A percentile compares a stretch with the other conserved stretches of the same genome.
Evolutionary conservation across 2,329 filamentous ascomycete species (phyloP).

Genomic region (Microcyclosporella mali): DNA sequence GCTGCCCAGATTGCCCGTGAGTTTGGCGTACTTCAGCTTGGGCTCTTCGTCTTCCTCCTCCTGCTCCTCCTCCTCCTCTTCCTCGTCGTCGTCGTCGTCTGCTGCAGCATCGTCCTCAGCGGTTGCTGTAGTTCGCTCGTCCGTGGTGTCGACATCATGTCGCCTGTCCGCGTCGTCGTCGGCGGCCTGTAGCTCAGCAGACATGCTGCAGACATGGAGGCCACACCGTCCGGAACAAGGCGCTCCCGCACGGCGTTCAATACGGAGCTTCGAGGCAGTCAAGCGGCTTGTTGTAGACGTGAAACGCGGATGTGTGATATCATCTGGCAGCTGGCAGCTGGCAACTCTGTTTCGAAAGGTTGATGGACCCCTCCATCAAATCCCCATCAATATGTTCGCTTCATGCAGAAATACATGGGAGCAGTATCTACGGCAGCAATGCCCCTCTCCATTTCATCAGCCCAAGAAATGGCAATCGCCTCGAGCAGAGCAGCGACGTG

Average conservation of each 20-base stretch:
- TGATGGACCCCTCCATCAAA: too few species aligned
- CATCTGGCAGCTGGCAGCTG: too few species aligned
- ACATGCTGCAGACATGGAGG: slow-evolving; percentile 34
- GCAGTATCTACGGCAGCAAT: not conserved
- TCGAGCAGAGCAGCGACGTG: slow-evolving; percentile 22
- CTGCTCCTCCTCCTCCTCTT: slow-evolving; percentile 57
- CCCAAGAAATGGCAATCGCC: not conserved
- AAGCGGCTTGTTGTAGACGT: too few species aligned
- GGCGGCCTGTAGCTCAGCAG: slow-evolving; percentile 28
- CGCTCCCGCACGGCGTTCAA: too few species aligned
- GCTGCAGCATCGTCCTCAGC: slow-evolving; percentile 11
- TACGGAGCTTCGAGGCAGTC: too few species aligned
- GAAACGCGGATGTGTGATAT: too few species aligned
- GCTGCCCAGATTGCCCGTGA: slow-evolving; percentile 71
- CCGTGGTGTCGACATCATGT: not conserved
- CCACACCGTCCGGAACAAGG: not conserved
- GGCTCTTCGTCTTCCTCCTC: slow-evolving; percentile 92
- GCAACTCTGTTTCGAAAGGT: too few species aligned
- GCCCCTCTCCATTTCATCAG: not conserved
- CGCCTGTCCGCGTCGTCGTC: slow-evolving; percentile 11
- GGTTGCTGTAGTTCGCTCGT: slow-evolving; percentile 2
- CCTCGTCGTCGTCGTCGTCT: slow-evolving; percentile 29
- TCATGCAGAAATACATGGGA: too few species aligned
- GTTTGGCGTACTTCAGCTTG: slow-evolving; percentile 80
- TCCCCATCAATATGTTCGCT: too few species aligned